Base-by-base conservation (phyloP, 345 rosid genomes). In the Kernera saxatilis region DNA sequence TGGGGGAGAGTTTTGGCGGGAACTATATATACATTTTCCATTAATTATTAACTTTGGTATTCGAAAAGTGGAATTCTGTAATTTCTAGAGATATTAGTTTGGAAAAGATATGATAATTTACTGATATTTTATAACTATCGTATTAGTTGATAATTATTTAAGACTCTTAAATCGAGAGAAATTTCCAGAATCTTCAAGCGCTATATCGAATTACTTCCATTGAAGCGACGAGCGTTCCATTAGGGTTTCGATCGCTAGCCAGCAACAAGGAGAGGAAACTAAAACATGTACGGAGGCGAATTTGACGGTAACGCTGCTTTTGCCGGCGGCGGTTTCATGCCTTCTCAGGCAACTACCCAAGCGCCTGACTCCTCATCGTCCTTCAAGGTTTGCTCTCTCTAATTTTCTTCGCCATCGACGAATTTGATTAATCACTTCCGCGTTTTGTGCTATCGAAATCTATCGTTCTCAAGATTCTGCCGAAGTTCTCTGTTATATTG, bases 281-380 rank as follows among this genome's bases (percentile, higher is more conserved):
- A 5, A 25, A 62, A 32, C 62, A 87, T 86, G 98, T 73, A 81
- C 75, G 75, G 84, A 12, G 77, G 88, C 83, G 85, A 91, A 3
- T 91, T 87, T 73, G 94, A 91, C 77, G 85, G 96, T 60, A 85
- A 80, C 45, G 85, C 92, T 0, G 89, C 89, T 57, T 89, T 91
- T 69, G 78, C 91, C 81, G 98, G 98, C 62, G 98, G 96, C 8
- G 91, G 98, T 17, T 89, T 89, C 73, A 89, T 90, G 97, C 95
- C 93, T 5, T 87, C 92, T 64, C 87, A 87, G 84, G 33, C 88
- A 26, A 84, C 86, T 9, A 81, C 84, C 33, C 70, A 66, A 48
- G 84, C 83, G 8, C 84, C 80, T 77, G 78, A 83, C 17, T 73
- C 84, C 36, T 75, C 69, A 48, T 63, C 88, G 29, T 54, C 80